A percentile compares a stretch with the other conserved stretches of the same genome.
Evolutionary conservation across 345 rosid species (phyloP).

Genomic region (Populus davidiana): DNA sequence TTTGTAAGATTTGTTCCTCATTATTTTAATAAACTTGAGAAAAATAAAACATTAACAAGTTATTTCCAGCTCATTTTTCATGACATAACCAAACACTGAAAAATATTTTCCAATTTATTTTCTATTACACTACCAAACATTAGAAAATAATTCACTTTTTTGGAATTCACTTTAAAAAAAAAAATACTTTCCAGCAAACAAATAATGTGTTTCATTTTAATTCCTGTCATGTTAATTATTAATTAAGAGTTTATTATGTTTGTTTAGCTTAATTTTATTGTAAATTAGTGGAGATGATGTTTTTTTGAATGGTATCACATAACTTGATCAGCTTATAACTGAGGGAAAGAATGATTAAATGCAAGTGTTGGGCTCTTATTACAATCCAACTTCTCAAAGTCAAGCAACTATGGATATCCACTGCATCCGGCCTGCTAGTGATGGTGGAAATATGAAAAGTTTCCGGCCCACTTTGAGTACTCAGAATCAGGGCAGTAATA

Average conservation of each 20-base stretch:
- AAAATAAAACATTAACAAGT: too few species aligned
- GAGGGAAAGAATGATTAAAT: neutral
- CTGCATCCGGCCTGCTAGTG: conserved; percentile 15
- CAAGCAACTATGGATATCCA: conserved; percentile 15
- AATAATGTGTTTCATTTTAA: too few species aligned
- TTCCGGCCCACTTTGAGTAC: conserved; percentile 42
- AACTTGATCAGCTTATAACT: neutral
- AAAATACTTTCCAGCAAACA: too few species aligned
- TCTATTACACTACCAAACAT: too few species aligned
- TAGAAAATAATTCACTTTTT: too few species aligned
- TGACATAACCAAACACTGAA: too few species aligned
- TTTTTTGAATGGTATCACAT: neutral
- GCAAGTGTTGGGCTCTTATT: conserved; percentile 7
- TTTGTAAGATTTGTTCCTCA: too few species aligned
- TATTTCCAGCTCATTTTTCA: too few species aligned
- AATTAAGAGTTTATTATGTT: neutral
- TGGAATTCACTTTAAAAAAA: too few species aligned
- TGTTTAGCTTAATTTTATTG: neutral
- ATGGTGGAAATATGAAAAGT: conserved; percentile 33
- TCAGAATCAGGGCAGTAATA: too few species aligned
- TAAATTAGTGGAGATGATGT: neutral
- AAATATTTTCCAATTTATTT: too few species aligned
- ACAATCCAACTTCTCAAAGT: conserved; percentile 16
- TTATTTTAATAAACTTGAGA: too few species aligned
- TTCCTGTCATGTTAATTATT: neutral